phyloP scores from a whole-genome alignment of 225 moss, liverwort and hornwort genomes.

The Bryoerythrophyllum caledonicum region DNA sequence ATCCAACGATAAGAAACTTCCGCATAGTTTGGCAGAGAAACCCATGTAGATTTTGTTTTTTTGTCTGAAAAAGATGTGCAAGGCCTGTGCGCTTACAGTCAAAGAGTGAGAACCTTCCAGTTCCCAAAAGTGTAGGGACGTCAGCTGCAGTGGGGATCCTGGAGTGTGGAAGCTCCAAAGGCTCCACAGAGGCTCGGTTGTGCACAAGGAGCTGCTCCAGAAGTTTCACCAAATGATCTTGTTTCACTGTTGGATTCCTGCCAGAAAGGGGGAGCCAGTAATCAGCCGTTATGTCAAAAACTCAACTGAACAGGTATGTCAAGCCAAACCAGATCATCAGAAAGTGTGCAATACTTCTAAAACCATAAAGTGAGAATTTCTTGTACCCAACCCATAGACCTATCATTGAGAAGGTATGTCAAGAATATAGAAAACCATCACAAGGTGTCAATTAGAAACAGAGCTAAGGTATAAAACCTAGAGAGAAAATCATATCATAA shows the following conservation, averaged over 20 bases:
- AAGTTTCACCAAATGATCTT: conserved; percentile 81
- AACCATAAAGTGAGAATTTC: too few relatives aligned
- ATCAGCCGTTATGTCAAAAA: conserved; percentile 14
- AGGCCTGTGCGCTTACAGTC: conserved; percentile 63
- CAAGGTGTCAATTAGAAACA: too few relatives aligned
- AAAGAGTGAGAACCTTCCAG: conserved; percentile 79
- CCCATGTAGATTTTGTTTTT: not conserved
- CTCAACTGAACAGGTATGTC: not conserved
- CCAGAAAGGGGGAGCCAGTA: conserved; percentile 14
- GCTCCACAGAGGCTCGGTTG: conserved; percentile 61
- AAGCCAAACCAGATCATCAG: not conserved
- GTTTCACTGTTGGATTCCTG: conserved; percentile 80
- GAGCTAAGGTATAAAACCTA: too few relatives aligned
- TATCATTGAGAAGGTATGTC: not conserved
- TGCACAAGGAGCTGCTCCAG: conserved; percentile 88
- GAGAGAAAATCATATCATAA: not conserved
- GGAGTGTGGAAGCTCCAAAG: conserved; percentile 59
- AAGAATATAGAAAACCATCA: too few relatives aligned
- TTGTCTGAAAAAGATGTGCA: not conserved
- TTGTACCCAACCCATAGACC: not conserved
- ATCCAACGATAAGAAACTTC: conserved; percentile 18
- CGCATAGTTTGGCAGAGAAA: not conserved
- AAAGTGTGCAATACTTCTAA: too few relatives aligned
- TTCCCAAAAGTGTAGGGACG: conserved; percentile 85
- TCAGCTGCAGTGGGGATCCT: conserved; percentile 78